phyloP scores from a whole-genome alignment of 257 asterid species.

The Jacaranda copaia region DNA sequence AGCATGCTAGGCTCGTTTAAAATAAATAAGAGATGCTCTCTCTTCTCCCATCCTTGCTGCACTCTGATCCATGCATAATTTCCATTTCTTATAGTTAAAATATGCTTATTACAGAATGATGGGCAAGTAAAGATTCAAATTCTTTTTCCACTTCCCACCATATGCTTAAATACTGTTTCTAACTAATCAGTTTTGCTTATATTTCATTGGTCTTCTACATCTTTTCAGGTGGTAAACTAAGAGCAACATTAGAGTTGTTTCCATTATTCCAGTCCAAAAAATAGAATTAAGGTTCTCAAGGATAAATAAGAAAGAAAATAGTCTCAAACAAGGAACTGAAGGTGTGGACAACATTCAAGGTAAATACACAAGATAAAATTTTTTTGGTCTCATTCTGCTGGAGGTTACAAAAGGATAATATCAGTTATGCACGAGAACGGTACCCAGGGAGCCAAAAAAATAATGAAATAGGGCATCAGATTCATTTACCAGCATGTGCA shows the following conservation, averaged over 20 bases:
- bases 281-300: not conserved
- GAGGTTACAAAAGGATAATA: not conserved
- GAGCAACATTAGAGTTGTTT: not conserved
- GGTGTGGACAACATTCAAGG: not conserved
- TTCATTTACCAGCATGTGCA: not conserved
- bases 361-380: not conserved
- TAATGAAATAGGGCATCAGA: not conserved
- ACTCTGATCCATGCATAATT: too few species aligned
- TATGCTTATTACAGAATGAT: too few species aligned
- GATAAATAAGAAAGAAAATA: not conserved
- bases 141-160: too few species aligned
- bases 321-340: not conserved
- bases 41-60: too few species aligned
- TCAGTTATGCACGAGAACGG: not conserved
- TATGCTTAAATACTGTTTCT: too few species aligned
- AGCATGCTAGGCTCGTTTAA: too few species aligned
- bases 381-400: not conserved
- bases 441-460: too few species aligned
- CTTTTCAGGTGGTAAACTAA: slow-evolving; percentile 11
- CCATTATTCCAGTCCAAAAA: slow-evolving; percentile 3
- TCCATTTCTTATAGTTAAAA: too few species aligned
- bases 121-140: too few species aligned
- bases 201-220: not conserved
- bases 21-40: too few species aligned
- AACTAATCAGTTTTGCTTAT: not conserved